Percentiles rank a stretch among this genome's conserved stretches.
phyloP scores from a whole-genome alignment of 2,329 filamentous ascomycete species.

The Ophiocordyceps camponoti-rufipedis region DNA sequence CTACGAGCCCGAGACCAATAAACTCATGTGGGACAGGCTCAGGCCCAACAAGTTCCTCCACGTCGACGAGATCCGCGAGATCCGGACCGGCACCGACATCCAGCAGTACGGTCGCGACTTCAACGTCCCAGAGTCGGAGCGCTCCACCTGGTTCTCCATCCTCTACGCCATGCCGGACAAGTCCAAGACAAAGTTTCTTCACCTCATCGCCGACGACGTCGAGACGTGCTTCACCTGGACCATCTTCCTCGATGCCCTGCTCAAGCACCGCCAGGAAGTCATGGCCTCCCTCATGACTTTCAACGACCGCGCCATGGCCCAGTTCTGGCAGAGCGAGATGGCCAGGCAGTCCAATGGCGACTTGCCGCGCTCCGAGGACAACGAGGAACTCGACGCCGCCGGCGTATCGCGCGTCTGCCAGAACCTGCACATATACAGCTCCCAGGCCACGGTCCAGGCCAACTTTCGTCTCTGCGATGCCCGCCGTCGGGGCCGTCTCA shows the following conservation, averaged over 20 bases:
- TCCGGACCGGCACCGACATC: slow-evolving; percentile 67
- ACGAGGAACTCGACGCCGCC: slow-evolving; percentile 57
- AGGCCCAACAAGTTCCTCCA: slow-evolving; percentile 73
- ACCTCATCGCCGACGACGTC: slow-evolving; percentile 63
- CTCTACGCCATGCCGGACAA: slow-evolving; percentile 66
- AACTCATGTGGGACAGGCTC: slow-evolving; percentile 71
- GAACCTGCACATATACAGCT: slow-evolving; percentile 81
- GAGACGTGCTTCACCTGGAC: slow-evolving; percentile 66
- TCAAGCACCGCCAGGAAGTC: slow-evolving; percentile 70
- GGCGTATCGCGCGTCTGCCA: slow-evolving; percentile 74
- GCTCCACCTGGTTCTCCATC: slow-evolving; percentile 73
- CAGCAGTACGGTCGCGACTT: slow-evolving; percentile 81
- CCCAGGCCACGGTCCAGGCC: slow-evolving; percentile 50
- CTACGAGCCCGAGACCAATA: slow-evolving; percentile 67
- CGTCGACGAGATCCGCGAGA: slow-evolving; percentile 88
- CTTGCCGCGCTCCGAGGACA: slow-evolving; percentile 29
- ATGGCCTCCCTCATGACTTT: slow-evolving; percentile 83
- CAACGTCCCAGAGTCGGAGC: slow-evolving; percentile 45
- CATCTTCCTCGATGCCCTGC: slow-evolving; percentile 64
- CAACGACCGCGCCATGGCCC: slow-evolving; percentile 61
- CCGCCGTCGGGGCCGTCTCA: slow-evolving; percentile 45
- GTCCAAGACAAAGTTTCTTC: slow-evolving; percentile 70
- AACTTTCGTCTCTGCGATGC: slow-evolving; percentile 60
- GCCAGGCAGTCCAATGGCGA: slow-evolving; percentile 41
- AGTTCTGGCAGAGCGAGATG: slow-evolving; percentile 81